Conservation (phyloP, 768 basidiomycete genomes). For the Suillus decipiens region DNA sequence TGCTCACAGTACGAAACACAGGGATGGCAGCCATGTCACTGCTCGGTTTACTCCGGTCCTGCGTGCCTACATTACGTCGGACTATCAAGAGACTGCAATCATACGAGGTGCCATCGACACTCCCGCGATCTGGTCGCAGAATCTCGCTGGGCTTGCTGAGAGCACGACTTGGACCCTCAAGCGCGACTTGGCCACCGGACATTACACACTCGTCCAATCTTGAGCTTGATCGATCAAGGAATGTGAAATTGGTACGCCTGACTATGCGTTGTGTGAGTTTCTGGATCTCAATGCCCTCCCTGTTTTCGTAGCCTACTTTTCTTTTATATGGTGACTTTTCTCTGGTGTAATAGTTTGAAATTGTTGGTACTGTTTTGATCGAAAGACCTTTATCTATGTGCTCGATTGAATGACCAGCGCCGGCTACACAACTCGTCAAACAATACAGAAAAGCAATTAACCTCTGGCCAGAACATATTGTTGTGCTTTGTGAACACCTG, state of each 20-base stretch:
- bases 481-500: too few species aligned
- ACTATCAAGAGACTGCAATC: conserved; percentile 7
- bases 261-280: neutral
- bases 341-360: too few species aligned
- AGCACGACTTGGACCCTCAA: conserved; percentile 5
- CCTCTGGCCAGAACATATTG: too few species aligned
- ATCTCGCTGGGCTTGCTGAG: neutral
- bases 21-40: neutral
- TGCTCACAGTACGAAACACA: neutral
- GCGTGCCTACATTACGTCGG: conserved; percentile 5
- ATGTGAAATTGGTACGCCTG: neutral
- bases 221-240: too few species aligned
- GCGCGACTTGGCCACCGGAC: neutral
- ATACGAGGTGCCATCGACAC: conserved; percentile 1
- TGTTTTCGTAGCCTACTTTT: too few species aligned
- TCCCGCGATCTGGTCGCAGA: neutral
- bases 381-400: too few species aligned
- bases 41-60: conserved; percentile 2
- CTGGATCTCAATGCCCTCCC: neutral
- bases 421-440: too few species aligned
- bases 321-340: too few species aligned
- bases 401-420: too few species aligned
- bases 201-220: neutral
- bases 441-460: too few species aligned
- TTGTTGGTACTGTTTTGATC: too few species aligned